A percentile compares a stretch with the other conserved stretches of the same genome.
Conservation (phyloP, 73 alveolate species). For the Effrenium voratum region DNA sequence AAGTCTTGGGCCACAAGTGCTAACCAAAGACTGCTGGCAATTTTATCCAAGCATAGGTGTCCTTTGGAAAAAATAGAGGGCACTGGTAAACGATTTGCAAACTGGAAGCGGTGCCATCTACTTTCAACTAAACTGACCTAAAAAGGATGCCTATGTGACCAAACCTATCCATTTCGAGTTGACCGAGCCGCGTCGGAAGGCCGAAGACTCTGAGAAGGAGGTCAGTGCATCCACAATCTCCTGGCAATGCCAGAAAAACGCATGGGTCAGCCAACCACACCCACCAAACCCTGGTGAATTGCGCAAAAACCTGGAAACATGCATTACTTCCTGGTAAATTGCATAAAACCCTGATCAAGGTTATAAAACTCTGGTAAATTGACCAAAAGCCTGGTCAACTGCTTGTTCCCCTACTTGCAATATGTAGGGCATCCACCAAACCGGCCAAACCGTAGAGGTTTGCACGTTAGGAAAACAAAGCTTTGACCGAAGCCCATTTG, state of each 20-base stretch:
- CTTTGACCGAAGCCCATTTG: too few species aligned
- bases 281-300: not conserved
- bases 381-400: not conserved
- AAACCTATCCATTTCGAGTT: too few species aligned
- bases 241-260: not conserved
- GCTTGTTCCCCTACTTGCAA: not conserved
- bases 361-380: not conserved
- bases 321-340: not conserved
- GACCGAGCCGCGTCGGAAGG: conserved; percentile 53
- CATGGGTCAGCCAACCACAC: not conserved
- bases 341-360: not conserved
- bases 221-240: conserved; percentile 85
- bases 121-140: too few species aligned
- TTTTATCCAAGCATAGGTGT: too few species aligned
- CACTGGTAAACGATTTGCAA: too few species aligned
- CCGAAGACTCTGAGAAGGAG: conserved; percentile 67
- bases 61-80: too few species aligned
- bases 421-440: not conserved
- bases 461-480: too few species aligned
- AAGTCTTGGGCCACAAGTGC: too few species aligned
- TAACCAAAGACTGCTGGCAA: too few species aligned
- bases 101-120: not conserved
- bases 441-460: too few species aligned
- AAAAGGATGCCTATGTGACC: too few species aligned
- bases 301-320: not conserved